These are phyloP conservation scores for Heterococcus sp. DNA, from an alignment of 108 stramenopile genomes.

Conservation along the genomic window DNA sequence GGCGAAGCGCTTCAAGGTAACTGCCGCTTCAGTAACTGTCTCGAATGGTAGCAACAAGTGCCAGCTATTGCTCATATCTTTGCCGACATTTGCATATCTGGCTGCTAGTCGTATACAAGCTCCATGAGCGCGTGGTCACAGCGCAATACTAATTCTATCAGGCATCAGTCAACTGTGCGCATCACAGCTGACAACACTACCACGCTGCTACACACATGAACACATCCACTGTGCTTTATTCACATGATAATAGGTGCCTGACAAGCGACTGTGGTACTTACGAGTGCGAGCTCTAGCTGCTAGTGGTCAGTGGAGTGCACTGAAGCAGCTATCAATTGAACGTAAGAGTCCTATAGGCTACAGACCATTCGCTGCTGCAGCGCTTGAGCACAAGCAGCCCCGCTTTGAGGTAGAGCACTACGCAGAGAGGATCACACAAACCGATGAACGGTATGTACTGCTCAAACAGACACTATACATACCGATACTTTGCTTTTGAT, in stretches of 20 bases:
- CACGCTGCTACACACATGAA: neutral
- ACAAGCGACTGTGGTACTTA: slow-evolving; percentile 51
- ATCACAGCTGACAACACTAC: neutral
- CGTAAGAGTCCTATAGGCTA: slow-evolving; percentile 47
- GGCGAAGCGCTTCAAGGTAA: slow-evolving; percentile 25
- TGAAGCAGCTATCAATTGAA: slow-evolving; percentile 34
- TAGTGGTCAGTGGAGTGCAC: slow-evolving; percentile 43
- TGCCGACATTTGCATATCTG: too few relatives aligned
- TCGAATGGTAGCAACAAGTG: too few relatives aligned
- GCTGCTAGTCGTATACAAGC: too few relatives aligned
- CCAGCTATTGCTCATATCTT: too few relatives aligned
- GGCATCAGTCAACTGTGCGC: neutral
- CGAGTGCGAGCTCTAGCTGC: slow-evolving; percentile 27
- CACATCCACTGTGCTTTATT: neutral
- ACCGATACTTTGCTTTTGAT: neutral
- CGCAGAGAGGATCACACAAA: slow-evolving; percentile 1
- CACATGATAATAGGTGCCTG: slow-evolving; percentile 16
- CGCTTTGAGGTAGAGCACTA: slow-evolving; percentile 25
- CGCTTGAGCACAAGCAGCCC: slow-evolving; percentile 36
- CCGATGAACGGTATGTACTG: neutral
- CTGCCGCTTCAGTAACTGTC: too few relatives aligned
- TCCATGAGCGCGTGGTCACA: too few relatives aligned
- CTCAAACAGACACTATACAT: neutral
- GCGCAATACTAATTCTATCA: too few relatives aligned
- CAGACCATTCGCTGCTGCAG: slow-evolving; percentile 48